A percentile compares a stretch with the other conserved stretches of the same genome.
These are phyloP conservation scores for Pleurotus eryngii DNA, from an alignment of 768 basidiomycete genomes.

Conservation along the genomic window DNA sequence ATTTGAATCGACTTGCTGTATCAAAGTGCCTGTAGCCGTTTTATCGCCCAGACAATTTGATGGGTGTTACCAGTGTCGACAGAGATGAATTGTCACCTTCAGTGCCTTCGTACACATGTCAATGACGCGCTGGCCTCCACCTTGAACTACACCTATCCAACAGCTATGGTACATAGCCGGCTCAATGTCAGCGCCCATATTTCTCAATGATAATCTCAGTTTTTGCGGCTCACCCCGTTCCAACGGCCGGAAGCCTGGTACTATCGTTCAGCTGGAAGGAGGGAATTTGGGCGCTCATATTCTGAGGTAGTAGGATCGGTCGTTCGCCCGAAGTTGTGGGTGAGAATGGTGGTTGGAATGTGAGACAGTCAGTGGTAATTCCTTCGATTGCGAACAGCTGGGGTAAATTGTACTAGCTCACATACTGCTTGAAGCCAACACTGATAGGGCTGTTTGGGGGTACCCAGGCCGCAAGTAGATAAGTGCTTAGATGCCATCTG, in stretches of 20 bases:
- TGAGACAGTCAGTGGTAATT: too few species aligned
- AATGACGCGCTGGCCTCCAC: slow-evolving; percentile 36
- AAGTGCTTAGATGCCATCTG: too few species aligned
- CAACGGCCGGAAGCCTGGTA: slow-evolving; percentile 26
- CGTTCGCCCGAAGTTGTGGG: too few species aligned
- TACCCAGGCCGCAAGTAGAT: too few species aligned
- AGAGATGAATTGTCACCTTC: slow-evolving; percentile 18
- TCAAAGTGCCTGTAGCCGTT: slow-evolving; percentile 48
- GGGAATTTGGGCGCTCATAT: slow-evolving; percentile 17
- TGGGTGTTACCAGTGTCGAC: neutral
- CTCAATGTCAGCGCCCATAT: too few species aligned
- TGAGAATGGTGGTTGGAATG: too few species aligned
- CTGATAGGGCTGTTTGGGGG: too few species aligned
- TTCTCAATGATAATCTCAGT: too few species aligned
- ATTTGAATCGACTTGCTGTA: slow-evolving; percentile 21
- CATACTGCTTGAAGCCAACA: too few species aligned
- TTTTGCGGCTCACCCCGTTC: slow-evolving; percentile 21
- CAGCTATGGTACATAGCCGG: slow-evolving; percentile 16
- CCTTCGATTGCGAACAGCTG: too few species aligned
- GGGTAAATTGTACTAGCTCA: too few species aligned
- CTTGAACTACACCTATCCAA: slow-evolving; percentile 38
- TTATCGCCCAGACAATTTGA: slow-evolving; percentile 12
- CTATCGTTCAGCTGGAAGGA: slow-evolving; percentile 26
- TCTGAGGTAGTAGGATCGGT: too few species aligned
- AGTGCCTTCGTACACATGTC: slow-evolving; percentile 32